Conservation (phyloP, 768 basidiomycete genomes). For the Boletales sp. region DNA sequence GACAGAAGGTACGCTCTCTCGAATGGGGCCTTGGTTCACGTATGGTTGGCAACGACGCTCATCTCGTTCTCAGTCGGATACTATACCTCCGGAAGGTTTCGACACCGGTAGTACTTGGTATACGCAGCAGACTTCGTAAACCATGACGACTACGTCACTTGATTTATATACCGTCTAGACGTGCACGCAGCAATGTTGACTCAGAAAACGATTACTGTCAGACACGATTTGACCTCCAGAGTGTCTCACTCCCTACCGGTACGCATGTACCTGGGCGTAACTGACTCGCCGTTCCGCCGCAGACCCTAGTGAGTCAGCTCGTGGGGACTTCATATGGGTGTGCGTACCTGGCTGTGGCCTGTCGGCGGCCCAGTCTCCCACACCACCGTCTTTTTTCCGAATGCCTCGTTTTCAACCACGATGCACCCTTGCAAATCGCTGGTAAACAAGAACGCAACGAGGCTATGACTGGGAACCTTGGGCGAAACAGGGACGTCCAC, state of each 20-base stretch:
- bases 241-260: not conserved
- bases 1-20: constrained; percentile 68
- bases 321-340: too few species aligned
- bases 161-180: constrained; percentile 19
- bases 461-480: too few species aligned
- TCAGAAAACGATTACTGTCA: not conserved
- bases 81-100: constrained; percentile 65
- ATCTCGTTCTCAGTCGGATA: constrained; percentile 48
- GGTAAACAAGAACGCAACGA: too few species aligned
- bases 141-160: not conserved
- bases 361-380: too few species aligned
- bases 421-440: too few species aligned
- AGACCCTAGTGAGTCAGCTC: too few species aligned
- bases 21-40: not conserved
- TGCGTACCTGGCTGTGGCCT: too few species aligned
- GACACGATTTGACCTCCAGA: not conserved
- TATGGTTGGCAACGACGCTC: not conserved
- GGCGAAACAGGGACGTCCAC: too few species aligned
- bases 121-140: constrained; percentile 49
- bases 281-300: too few species aligned
- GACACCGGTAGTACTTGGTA: constrained; percentile 74
- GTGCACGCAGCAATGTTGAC: not conserved
- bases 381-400: too few species aligned
- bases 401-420: too few species aligned
- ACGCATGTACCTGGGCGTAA: too few species aligned